Evolutionary conservation across 2,329 filamentous ascomycete species (phyloP), one percentile per base, ranked within the genome.

Genomic region (Chlorencoelia australis): DNA sequence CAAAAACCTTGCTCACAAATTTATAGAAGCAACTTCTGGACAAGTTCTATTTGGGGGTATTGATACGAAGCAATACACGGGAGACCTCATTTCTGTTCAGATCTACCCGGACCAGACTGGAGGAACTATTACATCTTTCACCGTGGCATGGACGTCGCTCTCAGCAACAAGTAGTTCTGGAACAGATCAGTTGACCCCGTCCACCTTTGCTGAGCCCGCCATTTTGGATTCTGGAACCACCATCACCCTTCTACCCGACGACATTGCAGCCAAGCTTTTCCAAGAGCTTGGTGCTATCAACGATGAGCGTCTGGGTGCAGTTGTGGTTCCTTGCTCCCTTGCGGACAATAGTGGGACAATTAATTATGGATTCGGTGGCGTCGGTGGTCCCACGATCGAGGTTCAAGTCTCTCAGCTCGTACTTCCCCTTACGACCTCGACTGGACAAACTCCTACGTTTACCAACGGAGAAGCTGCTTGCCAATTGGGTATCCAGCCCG

Each of bases 171-270:
- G 41, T 33, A 49, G 47, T 19, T 51, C 51, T 6, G 73, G 73
- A 8, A 63, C 54, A 33, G 52, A 54, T 37, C 42, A 49, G 20
- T 38, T 58, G 18, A 56, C 53, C 4, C 33, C 50, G 4, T 15
- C 38, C 7, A 46, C 49, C 40, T 60, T 59, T 25, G 57, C 75
- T 0, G 54, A 64, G 7, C 56, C 65, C 18, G 66, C 72, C 19
- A 66, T 77, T 33, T 65, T 82, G 17, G 78, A 82, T 57, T 78
- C 73, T 10, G 81, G 81, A 39, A 79, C 73, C 43, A 80, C 74
- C 27, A 61, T 82, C 37, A 79, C 72, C 55, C 74, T 79, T 43
- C 66, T 86, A 2, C 81, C 81, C 3, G 60, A 71, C 41, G 51
- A 62, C 20, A 57, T 82, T 40, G 68, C 73, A 40, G 44, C 58